Percentiles rank a stretch among this genome's conserved stretches.
These are phyloP conservation scores for Xylariales sp. DNA, from an alignment of 2,329 filamentous ascomycete species.

Conservation along the genomic window DNA sequence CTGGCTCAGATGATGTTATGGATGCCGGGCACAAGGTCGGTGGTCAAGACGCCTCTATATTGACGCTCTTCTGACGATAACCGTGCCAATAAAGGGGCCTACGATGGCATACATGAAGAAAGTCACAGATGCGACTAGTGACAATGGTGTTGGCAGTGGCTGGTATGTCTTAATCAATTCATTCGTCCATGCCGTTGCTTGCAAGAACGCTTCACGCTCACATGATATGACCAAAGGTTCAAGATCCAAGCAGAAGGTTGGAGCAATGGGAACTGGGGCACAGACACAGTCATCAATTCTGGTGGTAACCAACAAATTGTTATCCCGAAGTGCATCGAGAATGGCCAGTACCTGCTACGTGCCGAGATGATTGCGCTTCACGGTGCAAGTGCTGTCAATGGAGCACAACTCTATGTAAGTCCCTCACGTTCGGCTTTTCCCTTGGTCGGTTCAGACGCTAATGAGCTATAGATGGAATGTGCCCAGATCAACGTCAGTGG, in stretches of 20 bases:
- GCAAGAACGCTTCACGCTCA: too few relatives aligned
- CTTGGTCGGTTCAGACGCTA: neutral
- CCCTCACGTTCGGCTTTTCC: neutral
- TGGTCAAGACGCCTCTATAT: neutral
- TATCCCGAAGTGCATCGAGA: conserved; percentile 46
- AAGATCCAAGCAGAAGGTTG: conserved; percentile 40
- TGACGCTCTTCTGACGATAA: neutral
- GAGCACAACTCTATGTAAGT: conserved; percentile 41
- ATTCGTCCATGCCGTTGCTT: conserved; percentile 16
- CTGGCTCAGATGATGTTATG: conserved; percentile 46
- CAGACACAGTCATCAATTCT: conserved; percentile 40
- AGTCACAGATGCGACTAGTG: conserved; percentile 39
- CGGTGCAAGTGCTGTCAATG: conserved; percentile 34
- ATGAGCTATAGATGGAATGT: conserved; percentile 28
- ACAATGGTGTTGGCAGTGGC: conserved; percentile 35
- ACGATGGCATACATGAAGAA: conserved; percentile 51
- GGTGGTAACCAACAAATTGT: conserved; percentile 42
- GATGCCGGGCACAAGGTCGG: conserved; percentile 46
- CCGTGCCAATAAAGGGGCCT: conserved; percentile 30
- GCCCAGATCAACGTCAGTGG: conserved; percentile 32
- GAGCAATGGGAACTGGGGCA: conserved; percentile 36
- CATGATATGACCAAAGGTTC: too few relatives aligned
- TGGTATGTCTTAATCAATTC: conserved; percentile 24
- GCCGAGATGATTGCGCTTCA: conserved; percentile 58
- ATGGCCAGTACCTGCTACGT: conserved; percentile 55